Percentiles rank a stretch among this genome's conserved stretches.
phyloP scores from a whole-genome alignment of 2,329 filamentous ascomycete genomes.

The Trichoderma oligosporum region DNA sequence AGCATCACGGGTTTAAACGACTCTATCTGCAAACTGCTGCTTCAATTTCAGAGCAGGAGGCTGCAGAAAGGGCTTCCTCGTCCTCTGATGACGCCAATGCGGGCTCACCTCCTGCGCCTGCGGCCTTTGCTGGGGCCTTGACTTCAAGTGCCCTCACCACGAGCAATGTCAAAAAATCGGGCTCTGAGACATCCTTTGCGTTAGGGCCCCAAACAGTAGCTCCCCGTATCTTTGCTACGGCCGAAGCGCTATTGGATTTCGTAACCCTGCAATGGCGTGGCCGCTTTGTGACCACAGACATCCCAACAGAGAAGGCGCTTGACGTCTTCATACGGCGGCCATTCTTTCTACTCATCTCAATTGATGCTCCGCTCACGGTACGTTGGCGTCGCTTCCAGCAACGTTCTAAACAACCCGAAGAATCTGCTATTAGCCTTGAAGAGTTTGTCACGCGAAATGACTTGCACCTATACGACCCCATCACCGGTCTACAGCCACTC shows the following conservation, averaged over 20 bases:
- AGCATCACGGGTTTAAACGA: constrained; percentile 76
- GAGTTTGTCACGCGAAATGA: constrained; percentile 61
- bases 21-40: constrained; percentile 52
- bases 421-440: constrained; percentile 43
- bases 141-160: constrained; percentile 29
- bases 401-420: constrained; percentile 25
- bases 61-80: neutral
- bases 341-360: constrained; percentile 88
- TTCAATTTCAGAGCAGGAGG: neutral
- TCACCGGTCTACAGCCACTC: constrained; percentile 65
- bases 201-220: constrained; percentile 22
- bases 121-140: constrained; percentile 27
- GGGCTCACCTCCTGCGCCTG: constrained; percentile 18
- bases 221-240: constrained; percentile 51
- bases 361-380: constrained; percentile 82
- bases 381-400: constrained; percentile 74
- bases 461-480: constrained; percentile 66
- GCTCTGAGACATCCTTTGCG: constrained; percentile 28
- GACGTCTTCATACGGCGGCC: constrained; percentile 75
- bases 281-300: constrained; percentile 81
- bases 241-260: constrained; percentile 72
- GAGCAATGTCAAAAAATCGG: constrained; percentile 26
- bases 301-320: constrained; percentile 67
- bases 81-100: constrained; percentile 13
- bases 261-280: constrained; percentile 81